phyloP scores from a whole-genome alignment of 1,139 yeast species.

The Scheffersomyces illinoinensis region DNA sequence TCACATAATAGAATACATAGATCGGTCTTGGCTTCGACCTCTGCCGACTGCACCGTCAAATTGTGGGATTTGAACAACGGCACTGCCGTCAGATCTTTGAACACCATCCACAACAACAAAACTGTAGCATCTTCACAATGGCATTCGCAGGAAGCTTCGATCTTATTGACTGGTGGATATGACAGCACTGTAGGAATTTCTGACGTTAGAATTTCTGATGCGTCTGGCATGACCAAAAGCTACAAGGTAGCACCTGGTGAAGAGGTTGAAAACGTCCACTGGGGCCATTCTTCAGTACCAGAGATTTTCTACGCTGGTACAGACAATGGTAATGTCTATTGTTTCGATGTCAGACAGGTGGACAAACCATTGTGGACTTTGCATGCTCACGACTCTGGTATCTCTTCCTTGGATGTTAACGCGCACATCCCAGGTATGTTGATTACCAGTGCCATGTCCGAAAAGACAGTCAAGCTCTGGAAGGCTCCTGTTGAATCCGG shows the following conservation, averaged over 20 bases:
- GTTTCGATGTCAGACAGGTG: conserved; percentile 78
- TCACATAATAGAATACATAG: conserved; percentile 82
- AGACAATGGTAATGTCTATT: conserved; percentile 86
- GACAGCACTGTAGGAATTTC: conserved; percentile 77
- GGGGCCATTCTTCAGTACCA: conserved; percentile 58
- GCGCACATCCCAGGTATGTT: conserved; percentile 69
- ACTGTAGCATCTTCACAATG: conserved; percentile 88
- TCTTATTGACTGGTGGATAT: conserved; percentile 89
- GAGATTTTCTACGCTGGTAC: conserved; percentile 84
- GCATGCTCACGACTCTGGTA: conserved; percentile 96
- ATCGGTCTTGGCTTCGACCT: conserved; percentile 86
- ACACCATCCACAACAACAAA: conserved; percentile 58
- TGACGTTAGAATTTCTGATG: conserved; percentile 82
- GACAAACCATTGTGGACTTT: conserved; percentile 86
- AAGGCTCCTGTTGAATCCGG: conserved; percentile 50
- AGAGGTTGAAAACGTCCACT: conserved; percentile 81
- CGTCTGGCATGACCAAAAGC: conserved; percentile 56
- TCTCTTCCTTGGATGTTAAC: conserved; percentile 78
- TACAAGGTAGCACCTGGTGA: conserved; percentile 65
- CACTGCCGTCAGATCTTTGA: conserved; percentile 70
- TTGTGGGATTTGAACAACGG: conserved; percentile 88
- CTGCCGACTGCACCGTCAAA: conserved; percentile 93
- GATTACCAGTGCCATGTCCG: conserved; percentile 90
- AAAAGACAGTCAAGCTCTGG: conserved; percentile 87
- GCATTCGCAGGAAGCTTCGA: conserved; percentile 77